Conservation (phyloP, 768 basidiomycete genomes). For the Boletellus sp. region DNA sequence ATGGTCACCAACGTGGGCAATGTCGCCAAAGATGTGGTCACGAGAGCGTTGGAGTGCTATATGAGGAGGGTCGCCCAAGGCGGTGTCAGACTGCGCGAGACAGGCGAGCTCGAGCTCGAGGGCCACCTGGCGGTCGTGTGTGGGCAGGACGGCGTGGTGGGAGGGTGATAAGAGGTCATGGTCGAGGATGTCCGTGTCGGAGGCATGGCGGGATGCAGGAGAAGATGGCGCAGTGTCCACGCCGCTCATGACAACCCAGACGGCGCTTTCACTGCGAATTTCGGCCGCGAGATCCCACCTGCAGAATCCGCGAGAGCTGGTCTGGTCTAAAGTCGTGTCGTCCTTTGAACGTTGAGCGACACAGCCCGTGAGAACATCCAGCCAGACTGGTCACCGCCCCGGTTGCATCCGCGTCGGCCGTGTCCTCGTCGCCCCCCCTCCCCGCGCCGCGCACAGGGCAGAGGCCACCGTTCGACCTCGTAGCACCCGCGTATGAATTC, state of each 20-base stretch:
- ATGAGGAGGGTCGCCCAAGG: conserved; percentile 26
- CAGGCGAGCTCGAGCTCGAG: conserved; percentile 28
- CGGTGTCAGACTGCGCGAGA: conserved; percentile 25
- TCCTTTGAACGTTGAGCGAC: conserved; percentile 23
- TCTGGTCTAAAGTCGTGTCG: conserved; percentile 16
- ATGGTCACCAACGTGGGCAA: conserved; percentile 33
- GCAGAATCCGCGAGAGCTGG: conserved; percentile 18
- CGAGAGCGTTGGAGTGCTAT: conserved; percentile 29
- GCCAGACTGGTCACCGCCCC: background rate
- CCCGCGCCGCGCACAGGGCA: background rate
- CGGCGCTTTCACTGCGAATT: conserved; percentile 20
- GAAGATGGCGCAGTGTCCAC: conserved; percentile 35
- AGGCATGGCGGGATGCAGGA: conserved; percentile 28
- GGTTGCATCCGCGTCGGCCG: conserved; percentile 8
- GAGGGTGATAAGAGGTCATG: conserved; percentile 32
- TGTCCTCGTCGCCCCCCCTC: background rate
- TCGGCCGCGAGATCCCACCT: conserved; percentile 20
- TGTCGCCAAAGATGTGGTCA: conserved; percentile 32
- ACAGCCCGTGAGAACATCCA: conserved; percentile 19
- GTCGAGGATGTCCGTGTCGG: conserved; percentile 32
- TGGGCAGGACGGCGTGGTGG: conserved; percentile 25
- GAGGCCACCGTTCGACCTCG: background rate
- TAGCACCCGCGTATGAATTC: background rate
- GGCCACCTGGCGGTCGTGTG: conserved; percentile 32
- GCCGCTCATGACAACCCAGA: conserved; percentile 40